phyloP scores from a whole-genome alignment of 371 early-diverging fungal species.

The Funneliformis caledonium region DNA sequence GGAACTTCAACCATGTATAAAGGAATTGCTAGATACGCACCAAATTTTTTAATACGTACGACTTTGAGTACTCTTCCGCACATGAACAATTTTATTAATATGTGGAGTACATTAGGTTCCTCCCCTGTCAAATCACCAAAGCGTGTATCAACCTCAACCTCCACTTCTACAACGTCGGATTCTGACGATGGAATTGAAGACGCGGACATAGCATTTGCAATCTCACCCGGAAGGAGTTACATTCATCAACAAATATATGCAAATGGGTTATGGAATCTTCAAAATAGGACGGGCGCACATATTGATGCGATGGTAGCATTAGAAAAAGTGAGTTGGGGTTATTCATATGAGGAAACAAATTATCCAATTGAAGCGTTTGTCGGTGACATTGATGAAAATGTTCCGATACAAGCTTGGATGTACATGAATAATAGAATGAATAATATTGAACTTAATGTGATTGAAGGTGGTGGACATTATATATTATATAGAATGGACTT shows the following conservation, averaged over 20 bases:
- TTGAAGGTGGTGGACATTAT: constrained; percentile 36
- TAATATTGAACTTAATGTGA: constrained; percentile 36
- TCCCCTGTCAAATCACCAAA: neutral
- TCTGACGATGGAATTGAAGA: constrained; percentile 19
- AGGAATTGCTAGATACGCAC: constrained; percentile 32
- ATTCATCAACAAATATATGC: constrained; percentile 33
- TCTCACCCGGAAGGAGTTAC: constrained; percentile 38
- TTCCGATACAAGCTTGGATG: constrained; percentile 35
- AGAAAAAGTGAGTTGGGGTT: constrained; percentile 38
- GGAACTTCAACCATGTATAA: constrained; percentile 21
- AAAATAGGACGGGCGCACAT: constrained; percentile 33
- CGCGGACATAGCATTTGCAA: neutral
- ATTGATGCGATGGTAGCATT: constrained; percentile 36
- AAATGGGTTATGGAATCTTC: constrained; percentile 39
- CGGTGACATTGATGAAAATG: constrained; percentile 37
- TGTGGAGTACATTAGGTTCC: constrained; percentile 33
- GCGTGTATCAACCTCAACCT: neutral
- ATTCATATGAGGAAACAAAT: constrained; percentile 33
- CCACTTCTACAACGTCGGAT: neutral
- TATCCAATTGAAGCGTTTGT: constrained; percentile 32
- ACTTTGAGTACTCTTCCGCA: constrained; percentile 31
- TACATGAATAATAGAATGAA: constrained; percentile 37
- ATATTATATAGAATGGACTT: constrained; percentile 41
- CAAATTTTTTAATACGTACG: constrained; percentile 38
- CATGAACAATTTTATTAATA: constrained; percentile 31